Base-by-base conservation (phyloP, 768 basidiomycete species). In the Kwoniella sp. region DNA sequence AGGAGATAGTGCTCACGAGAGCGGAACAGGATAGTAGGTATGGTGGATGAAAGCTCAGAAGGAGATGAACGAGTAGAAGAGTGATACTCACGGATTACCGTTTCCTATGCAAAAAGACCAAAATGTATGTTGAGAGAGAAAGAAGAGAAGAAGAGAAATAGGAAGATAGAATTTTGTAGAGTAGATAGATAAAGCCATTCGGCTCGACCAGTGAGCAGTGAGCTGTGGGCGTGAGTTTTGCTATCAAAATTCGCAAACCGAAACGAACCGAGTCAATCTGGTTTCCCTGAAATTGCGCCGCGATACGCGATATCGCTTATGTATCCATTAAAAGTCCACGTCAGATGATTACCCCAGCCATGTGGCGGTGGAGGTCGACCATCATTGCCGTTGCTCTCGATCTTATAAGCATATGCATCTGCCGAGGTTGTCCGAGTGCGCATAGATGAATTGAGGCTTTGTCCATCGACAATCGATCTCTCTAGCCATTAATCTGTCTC, bases 281-380 rank as follows among this genome's bases (percentile, higher is more conserved):
- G 34, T 5, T 37, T 13, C 5, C 5, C 34, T 13, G 34, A 37
- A 37, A 37, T 37, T 13, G 5, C 34, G 34, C 34, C 13, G n/a
- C n/a, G n/a, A n/a, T n/a, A n/a, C n/a, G n/a, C n/a, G n/a, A n/a
- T n/a, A n/a, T n/a, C n/a, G n/a, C n/a, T n/a, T n/a, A n/a, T n/a
- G n/a, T n/a, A n/a, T n/a, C n/a, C n/a, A n/a, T n/a, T n/a, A n/a
- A n/a, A n/a, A n/a, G n/a, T n/a, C n/a, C n/a, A n/a, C n/a, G n/a
- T n/a, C n/a, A n/a, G n/a, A n/a, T n/a, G n/a, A n/a, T n/a, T n/a
- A n/a, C n/a, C n/a, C n/a, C n/a, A n/a, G n/a, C 5, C 34, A 37
- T 48, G 47, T 29, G 41, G 31, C 22, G 60, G 60, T 61, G 60
- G 60, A 61, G 60, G 60, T 31, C 30, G 60, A 45, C 60, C 60